Evolutionary conservation across 2,329 filamentous ascomycete genomes (phyloP).

Genomic region (Colletotrichum liriopes): DNA sequence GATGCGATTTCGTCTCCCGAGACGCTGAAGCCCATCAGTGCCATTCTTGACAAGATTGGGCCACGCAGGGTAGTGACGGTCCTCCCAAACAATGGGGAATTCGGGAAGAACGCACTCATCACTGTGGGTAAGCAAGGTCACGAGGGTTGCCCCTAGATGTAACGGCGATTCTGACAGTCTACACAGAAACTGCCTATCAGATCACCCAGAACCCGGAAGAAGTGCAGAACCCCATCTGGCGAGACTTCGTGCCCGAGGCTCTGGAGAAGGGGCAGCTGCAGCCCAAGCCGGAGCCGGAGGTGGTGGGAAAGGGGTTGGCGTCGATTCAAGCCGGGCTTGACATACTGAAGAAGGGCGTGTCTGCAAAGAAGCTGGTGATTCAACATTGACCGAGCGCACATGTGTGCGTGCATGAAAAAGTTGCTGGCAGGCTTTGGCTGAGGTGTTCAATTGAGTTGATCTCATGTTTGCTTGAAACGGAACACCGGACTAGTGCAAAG

Average conservation of each 20-base stretch:
- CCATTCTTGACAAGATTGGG: slow-evolving; percentile 8
- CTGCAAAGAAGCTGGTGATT: slow-evolving; percentile 9
- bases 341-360: slow-evolving; percentile 13
- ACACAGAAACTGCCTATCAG: not conserved
- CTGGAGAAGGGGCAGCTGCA: slow-evolving; percentile 15
- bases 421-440: not conserved
- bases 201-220: not conserved
- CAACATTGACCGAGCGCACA: not conserved
- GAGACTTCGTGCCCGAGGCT: not conserved
- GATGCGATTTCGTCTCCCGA: slow-evolving; percentile 9
- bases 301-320: slow-evolving; percentile 18
- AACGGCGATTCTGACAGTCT: not conserved
- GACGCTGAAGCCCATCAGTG: slow-evolving; percentile 12
- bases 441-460: slow-evolving; percentile 16
- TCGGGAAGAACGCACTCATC: slow-evolving; percentile 17
- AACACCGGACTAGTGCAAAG: not conserved
- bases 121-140: not conserved
- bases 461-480: slow-evolving; percentile 2
- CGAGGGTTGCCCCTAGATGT: too few relatives aligned
- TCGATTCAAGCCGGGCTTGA: slow-evolving; percentile 14
- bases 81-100: not conserved
- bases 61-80: not conserved
- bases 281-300: slow-evolving; percentile 1
- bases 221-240: not conserved
- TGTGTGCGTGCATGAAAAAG: not conserved